Percentiles rank a stretch among this genome's conserved stretches.
Conservation (phyloP, 257 asterid genomes). For the Solanum chiquidenum region DNA sequence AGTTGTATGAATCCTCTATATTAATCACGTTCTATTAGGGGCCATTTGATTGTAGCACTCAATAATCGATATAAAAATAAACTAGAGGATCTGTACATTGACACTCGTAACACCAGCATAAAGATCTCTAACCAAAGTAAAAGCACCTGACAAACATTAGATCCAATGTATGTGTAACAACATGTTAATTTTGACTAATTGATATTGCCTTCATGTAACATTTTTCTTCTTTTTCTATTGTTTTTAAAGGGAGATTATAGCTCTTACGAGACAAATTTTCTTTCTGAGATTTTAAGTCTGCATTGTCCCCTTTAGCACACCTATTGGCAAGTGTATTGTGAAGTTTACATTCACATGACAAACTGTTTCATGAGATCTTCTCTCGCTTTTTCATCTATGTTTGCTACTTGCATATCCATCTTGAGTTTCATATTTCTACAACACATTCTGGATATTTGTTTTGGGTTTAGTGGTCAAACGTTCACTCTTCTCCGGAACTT, state of each 20-base stretch:
- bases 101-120: background rate
- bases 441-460: background rate
- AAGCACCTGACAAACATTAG: background rate
- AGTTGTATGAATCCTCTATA: background rate
- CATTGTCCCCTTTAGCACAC: background rate
- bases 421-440: background rate
- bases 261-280: background rate
- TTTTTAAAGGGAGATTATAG: background rate
- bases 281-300: background rate
- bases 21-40: background rate
- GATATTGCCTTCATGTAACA: background rate
- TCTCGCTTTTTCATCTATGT: background rate
- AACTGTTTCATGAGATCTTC: background rate
- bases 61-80: background rate
- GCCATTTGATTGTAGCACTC: background rate
- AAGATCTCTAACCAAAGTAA: background rate
- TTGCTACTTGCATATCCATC: background rate
- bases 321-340: background rate
- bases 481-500: background rate
- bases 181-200: background rate
- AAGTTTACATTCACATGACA: background rate
- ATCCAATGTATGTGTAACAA: background rate
- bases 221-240: background rate
- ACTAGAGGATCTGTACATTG: background rate
- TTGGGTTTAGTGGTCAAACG: background rate